Evolutionary conservation across 1,284 basidiomycete species (phyloP).

Genomic region (Cutaneotrichosporon sp.): DNA sequence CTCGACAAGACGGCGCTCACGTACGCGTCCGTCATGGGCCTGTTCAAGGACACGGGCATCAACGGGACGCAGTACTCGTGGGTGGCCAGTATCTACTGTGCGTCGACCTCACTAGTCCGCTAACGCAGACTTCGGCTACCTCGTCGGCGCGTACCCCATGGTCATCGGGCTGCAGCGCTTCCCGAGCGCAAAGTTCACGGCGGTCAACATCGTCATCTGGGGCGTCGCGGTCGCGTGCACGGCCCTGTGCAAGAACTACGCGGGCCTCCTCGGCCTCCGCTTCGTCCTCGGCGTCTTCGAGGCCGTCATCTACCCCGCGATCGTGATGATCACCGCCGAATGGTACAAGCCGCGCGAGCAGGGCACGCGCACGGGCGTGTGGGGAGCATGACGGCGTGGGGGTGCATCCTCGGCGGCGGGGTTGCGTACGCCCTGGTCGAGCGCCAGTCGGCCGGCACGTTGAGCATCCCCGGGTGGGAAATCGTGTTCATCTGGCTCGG

Average conservation of each 20-base stretch:
- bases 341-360: constrained; percentile 28
- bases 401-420: constrained; percentile 30
- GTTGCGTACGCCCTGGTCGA: constrained; percentile 21
- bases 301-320: constrained; percentile 16
- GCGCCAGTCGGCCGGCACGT: not conserved
- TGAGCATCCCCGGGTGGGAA: constrained; percentile 26
- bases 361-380: constrained; percentile 22
- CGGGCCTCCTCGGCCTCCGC: constrained; percentile 24
- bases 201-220: constrained; percentile 22
- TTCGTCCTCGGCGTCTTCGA: constrained; percentile 25
- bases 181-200: constrained; percentile 21
- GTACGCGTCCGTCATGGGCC: constrained; percentile 16
- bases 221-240: constrained; percentile 26
- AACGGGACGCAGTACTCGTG: constrained; percentile 20
- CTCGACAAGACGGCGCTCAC: constrained; percentile 23
- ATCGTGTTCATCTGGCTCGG: constrained; percentile 31
- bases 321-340: constrained; percentile 26
- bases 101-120: not conserved
- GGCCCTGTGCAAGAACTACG: constrained; percentile 26
- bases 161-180: constrained; percentile 27
- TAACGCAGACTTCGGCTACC: constrained; percentile 26
- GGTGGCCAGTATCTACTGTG: constrained; percentile 29
- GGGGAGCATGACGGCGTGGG: constrained; percentile 26
- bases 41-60: constrained; percentile 15
- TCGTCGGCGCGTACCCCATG: constrained; percentile 31